Conservation (phyloP, 139 green algal genomes). For the Picochlorum sp. region DNA sequence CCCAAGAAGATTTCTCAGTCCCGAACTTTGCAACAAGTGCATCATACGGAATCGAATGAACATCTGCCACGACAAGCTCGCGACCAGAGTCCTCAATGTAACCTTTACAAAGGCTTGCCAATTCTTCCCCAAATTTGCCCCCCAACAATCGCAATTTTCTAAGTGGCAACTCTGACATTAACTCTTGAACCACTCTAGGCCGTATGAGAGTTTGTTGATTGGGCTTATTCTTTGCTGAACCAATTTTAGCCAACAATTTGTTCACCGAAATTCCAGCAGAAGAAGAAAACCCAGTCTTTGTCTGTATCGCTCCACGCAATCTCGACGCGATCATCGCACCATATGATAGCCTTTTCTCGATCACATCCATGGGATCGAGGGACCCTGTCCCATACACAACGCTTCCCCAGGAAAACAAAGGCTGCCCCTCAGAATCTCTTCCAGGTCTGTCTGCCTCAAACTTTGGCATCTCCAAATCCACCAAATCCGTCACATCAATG, state of each 20-base stretch:
- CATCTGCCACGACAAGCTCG: conserved; percentile 16
- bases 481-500: conserved; percentile 69
- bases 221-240: conserved; percentile 72
- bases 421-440: neutral
- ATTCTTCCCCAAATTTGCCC: conserved; percentile 70
- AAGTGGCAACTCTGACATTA: conserved; percentile 71
- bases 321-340: conserved; percentile 48
- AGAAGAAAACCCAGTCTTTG: conserved; percentile 50
- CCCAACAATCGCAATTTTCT: conserved; percentile 79
- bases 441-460: neutral
- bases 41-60: conserved; percentile 19
- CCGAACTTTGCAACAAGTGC: conserved; percentile 20
- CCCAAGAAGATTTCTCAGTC: conserved; percentile 18
- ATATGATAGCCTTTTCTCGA: conserved; percentile 54
- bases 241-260: conserved; percentile 90
- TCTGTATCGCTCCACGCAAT: conserved; percentile 42
- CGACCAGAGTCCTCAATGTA: conserved; percentile 42
- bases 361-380: conserved; percentile 32
- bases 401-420: conserved; percentile 38
- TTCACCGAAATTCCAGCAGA: conserved; percentile 62
- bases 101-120: conserved; percentile 39
- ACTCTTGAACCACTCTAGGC: conserved; percentile 34
- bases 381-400: conserved; percentile 40
- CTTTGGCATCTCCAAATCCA: conserved; percentile 32
- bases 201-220: conserved; percentile 78